Conservation (phyloP, 345 rosid species). For the Syzygium aromaticum region DNA sequence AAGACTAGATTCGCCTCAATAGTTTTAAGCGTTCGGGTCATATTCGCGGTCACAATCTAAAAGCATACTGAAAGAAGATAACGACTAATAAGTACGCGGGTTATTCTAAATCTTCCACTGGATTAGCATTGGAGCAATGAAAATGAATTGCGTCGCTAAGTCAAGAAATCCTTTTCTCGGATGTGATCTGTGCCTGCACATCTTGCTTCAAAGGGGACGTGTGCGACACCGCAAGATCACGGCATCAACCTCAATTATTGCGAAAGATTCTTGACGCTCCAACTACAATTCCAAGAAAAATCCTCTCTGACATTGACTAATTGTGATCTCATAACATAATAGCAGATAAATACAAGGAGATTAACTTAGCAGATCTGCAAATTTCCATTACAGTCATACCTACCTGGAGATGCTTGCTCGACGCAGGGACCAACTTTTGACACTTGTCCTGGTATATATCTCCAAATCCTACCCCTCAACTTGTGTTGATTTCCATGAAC, state of each 20-base stretch:
- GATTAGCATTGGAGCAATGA: not conserved
- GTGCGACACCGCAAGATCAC: not conserved
- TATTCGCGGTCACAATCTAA: not conserved
- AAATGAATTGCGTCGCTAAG: not conserved
- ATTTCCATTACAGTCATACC: not conserved
- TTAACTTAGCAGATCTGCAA: not conserved
- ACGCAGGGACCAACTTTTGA: not conserved
- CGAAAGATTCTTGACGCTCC: not conserved
- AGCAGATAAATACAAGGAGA: not conserved
- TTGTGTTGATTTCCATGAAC: not conserved
- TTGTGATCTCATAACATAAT: not conserved
- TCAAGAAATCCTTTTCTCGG: not conserved
- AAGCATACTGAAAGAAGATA: not conserved
- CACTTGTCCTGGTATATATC: not conserved
- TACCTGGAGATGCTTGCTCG: not conserved
- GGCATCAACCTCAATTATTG: not conserved
- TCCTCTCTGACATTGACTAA: not conserved
- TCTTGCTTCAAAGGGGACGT: not conserved
- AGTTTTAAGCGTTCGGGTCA: not conserved
- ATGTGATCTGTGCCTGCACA: not conserved
- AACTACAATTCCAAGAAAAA: not conserved
- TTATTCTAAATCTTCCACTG: not conserved
- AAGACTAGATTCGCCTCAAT: not conserved
- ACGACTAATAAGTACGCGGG: not conserved
- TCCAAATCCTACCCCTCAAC: not conserved